Evolutionary conservation across 129 eudicot species (phyloP), one percentile per base, ranked within the genome.

Genomic region (Apium graveolens): DNA sequence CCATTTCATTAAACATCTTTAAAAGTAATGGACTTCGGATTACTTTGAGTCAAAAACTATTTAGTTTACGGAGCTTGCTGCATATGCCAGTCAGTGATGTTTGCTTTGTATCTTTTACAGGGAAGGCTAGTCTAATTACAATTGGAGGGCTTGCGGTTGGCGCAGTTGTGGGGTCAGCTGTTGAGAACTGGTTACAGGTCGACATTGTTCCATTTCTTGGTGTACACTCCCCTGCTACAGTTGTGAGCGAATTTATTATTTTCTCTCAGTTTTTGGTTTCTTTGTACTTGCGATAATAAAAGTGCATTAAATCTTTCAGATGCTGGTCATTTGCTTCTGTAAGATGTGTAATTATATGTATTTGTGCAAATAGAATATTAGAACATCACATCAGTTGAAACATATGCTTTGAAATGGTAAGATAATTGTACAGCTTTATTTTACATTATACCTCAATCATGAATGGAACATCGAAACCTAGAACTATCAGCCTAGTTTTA

Each of bases 121-220:
- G 97, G 81, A 95, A 91, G 84, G 97, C 98, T n/a, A 89, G 87
- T 32, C 75, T 88, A 55, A 88, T 95, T 74, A 90, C 97, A 7
- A 82, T 92, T 48, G 98, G 98, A 55, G 94, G 97, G 70, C 88
- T 95, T 26, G 97, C 87, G 70, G 96, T 91, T 48, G 98, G 98
- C 81, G 98, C 97, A 32, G 96, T 90, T 51, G 96, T 91, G 76
- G 98, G 98, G n/a, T 95, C 98, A 27, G 98, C 88, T 31, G 96
- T 95, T 72, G 98, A 95, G 78, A 95, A 79, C 81, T 95, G 96
- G 98, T 88, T 95, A 88, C 98, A 95, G 86, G 98, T 95, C 77
- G 98, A 95, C 81, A 92, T 95, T 31, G 97, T 95, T 44, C 97
- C 98, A 38, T 90, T 95, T 75, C 85, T 91, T 45, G 97, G 98